Conservation (phyloP, 768 basidiomycete genomes). For the Glaciozyma antarctica region DNA sequence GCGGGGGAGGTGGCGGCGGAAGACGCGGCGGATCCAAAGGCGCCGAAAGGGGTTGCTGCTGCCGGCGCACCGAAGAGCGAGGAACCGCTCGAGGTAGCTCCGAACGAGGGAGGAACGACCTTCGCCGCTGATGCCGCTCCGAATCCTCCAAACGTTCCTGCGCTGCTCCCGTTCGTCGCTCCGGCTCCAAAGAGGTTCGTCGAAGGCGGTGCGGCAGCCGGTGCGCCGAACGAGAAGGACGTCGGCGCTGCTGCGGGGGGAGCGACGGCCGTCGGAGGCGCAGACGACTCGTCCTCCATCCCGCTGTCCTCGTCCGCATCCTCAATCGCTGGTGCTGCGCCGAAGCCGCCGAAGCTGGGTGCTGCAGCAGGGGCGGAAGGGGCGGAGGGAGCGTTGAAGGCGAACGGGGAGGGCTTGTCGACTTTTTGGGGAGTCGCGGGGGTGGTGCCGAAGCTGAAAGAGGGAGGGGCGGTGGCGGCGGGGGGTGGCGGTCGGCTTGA, state of each 20-base stretch:
- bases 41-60: background rate
- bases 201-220: background rate
- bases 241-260: background rate
- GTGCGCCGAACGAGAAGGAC: background rate
- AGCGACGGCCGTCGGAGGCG: background rate
- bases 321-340: constrained; percentile 5
- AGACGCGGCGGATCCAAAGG: constrained; percentile 3
- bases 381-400: constrained; percentile 2
- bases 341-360: background rate
- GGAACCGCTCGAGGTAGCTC: background rate
- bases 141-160: constrained; percentile 9
- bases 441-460: constrained; percentile 14
- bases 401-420: constrained; percentile 12
- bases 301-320: constrained; percentile 27
- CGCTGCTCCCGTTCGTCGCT: constrained; percentile 1
- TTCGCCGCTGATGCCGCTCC: background rate
- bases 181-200: constrained; percentile 9
- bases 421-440: constrained; percentile 15
- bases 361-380: background rate
- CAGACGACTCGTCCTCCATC: constrained; percentile 28
- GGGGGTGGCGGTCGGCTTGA: background rate
- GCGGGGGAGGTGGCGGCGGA: constrained; percentile 7
- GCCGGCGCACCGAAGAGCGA: background rate
- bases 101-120: background rate
- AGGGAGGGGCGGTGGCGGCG: constrained; percentile 2